Conservation (phyloP, 352 stramenopile genomes). For the Globisporangium middletonii region DNA sequence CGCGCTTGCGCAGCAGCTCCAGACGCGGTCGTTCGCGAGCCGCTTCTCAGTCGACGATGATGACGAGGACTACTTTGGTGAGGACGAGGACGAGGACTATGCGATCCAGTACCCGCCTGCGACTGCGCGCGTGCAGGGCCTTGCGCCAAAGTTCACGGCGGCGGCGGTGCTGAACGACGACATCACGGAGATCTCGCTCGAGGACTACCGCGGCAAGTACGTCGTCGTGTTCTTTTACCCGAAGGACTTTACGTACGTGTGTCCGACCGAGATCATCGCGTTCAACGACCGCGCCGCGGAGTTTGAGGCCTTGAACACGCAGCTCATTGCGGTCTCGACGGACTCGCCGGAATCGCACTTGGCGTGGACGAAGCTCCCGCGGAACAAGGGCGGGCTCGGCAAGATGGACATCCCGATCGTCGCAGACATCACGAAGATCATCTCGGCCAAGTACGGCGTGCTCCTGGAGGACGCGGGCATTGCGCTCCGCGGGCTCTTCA, state of each 20-base stretch:
- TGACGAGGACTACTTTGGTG: conserved; percentile 58
- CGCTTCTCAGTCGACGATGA: conserved; percentile 19
- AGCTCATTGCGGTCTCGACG: conserved; percentile 86
- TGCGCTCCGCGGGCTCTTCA: conserved; percentile 89
- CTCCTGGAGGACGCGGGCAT: conserved; percentile 82
- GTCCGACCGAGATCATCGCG: conserved; percentile 89
- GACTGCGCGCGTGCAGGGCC: conserved; percentile 47
- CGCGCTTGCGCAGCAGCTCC: conserved; percentile 4
- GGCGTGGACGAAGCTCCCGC: conserved; percentile 82
- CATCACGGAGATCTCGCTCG: conserved; percentile 76
- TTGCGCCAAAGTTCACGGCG: conserved; percentile 72
- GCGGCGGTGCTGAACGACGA: conserved; percentile 75
- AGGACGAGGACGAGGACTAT: conserved; percentile 60
- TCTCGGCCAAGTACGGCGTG: conserved; percentile 89
- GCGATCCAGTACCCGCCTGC: conserved; percentile 78
- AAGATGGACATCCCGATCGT: conserved; percentile 92
- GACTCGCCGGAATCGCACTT: conserved; percentile 90
- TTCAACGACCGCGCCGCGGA: conserved; percentile 83
- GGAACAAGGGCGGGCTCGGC: conserved; percentile 89
- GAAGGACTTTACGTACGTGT: conserved; percentile 90
- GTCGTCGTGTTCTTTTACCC: conserved; percentile 91
- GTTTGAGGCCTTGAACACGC: conserved; percentile 82
- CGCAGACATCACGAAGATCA: conserved; percentile 91
- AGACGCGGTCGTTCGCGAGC: conserved; percentile 39
- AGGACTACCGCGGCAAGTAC: conserved; percentile 86